A percentile compares a stretch with the other conserved stretches of the same genome.
phyloP scores from a whole-genome alignment of 1,139 yeast genomes.

The Nakaseomyces delphensis region DNA sequence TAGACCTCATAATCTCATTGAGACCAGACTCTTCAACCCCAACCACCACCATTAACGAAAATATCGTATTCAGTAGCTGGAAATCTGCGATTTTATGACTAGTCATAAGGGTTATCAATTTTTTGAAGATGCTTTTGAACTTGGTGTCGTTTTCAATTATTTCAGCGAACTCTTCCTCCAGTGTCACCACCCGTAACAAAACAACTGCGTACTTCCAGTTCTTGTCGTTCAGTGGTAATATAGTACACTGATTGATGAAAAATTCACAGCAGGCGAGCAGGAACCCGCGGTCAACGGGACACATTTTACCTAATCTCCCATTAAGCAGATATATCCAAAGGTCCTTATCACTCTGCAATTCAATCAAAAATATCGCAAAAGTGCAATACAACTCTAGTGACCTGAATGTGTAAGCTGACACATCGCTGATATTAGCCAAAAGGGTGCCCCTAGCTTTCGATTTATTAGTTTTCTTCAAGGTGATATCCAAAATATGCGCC shows the following conservation, averaged over 20 bases:
- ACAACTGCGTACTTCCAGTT: slow-evolving; percentile 1
- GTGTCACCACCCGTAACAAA: not conserved
- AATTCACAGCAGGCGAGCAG: not conserved
- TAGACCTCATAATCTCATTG: not conserved
- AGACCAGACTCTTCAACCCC: not conserved
- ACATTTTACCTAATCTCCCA: not conserved
- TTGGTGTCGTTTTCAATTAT: not conserved
- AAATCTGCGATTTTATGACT: not conserved
- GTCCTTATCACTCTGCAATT: not conserved
- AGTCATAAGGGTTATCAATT: not conserved
- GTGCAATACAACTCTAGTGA: not conserved
- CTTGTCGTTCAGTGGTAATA: not conserved
- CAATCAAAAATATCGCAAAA: not conserved
- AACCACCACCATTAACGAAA: not conserved
- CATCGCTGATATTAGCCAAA: not conserved
- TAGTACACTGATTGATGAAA: not conserved
- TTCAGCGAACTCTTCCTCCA: not conserved
- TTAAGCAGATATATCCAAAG: not conserved
- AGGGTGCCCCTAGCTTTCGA: not conserved
- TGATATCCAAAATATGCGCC: not conserved
- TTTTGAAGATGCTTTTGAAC: not conserved
- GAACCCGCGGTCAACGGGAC: not conserved
- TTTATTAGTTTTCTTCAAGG: not conserved
- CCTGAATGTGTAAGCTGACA: not conserved
- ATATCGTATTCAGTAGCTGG: not conserved